phyloP scores from a whole-genome alignment of 1,284 basidiomycete genomes.

The Apiotrichum gamsii region DNA sequence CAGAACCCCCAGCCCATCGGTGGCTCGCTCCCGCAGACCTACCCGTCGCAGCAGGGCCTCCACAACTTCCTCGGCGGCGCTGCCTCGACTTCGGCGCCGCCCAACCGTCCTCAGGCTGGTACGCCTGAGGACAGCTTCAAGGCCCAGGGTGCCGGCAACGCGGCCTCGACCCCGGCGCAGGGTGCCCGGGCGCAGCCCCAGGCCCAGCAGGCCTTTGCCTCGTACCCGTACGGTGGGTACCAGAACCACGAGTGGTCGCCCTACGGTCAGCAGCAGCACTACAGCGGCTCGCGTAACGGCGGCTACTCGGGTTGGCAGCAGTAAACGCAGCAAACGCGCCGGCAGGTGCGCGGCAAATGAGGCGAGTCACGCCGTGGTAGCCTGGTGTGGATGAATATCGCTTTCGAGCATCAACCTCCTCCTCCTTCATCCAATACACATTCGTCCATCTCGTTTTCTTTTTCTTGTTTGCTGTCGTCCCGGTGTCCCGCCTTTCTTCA shows the following conservation, averaged over 20 bases:
- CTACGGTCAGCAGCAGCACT: conserved; percentile 24
- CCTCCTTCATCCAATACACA: not conserved
- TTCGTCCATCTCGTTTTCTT: too few relatives aligned
- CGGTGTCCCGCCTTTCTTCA: too few relatives aligned
- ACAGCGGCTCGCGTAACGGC: conserved; percentile 24
- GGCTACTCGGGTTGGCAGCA: conserved; percentile 35
- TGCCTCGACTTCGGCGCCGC: conserved; percentile 14
- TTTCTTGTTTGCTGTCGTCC: too few relatives aligned
- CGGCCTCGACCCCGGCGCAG: conserved; percentile 10
- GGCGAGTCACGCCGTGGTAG: not conserved
- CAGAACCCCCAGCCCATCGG: conserved; percentile 18
- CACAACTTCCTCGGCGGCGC: conserved; percentile 35
- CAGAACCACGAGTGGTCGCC: conserved; percentile 33
- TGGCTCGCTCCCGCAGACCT: conserved; percentile 9
- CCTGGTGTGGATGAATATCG: not conserved
- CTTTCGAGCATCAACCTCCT: not conserved
- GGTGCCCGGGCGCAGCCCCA: conserved; percentile 20
- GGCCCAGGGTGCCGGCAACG: conserved; percentile 16
- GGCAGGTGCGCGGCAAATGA: not conserved
- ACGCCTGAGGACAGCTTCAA: conserved; percentile 44
- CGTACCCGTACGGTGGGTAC: conserved; percentile 29
- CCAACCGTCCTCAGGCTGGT: conserved; percentile 27
- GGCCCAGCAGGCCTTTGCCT: conserved; percentile 20
- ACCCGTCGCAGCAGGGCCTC: conserved; percentile 25
- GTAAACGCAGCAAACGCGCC: too few relatives aligned